These are phyloP conservation scores for Monilinia polystroma DNA, from an alignment of 2,329 filamentous ascomycete genomes.

Conservation along the genomic window DNA sequence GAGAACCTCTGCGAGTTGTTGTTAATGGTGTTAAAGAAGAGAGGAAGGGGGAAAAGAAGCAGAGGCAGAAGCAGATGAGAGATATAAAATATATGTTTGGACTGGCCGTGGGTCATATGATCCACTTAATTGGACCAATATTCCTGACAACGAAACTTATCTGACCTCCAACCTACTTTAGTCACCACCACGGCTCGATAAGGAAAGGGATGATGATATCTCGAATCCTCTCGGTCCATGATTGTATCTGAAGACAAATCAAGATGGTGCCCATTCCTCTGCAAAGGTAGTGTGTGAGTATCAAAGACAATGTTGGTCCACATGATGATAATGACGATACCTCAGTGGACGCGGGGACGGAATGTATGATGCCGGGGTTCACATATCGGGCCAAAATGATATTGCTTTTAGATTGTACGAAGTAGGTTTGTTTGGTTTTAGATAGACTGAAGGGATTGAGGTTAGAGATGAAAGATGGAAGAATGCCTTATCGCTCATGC, in stretches of 20 bases:
- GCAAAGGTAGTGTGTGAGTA: constrained; percentile 1
- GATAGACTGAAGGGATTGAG: too few species aligned
- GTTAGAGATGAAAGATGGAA: neutral
- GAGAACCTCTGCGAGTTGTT: constrained; percentile 12
- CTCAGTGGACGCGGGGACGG: constrained; percentile 5
- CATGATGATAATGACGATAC: constrained; percentile 2
- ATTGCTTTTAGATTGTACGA: too few species aligned
- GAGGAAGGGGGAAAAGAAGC: neutral
- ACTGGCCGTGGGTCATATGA: constrained; percentile 16
- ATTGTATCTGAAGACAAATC: neutral
- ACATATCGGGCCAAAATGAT: neutral
- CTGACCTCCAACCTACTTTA: neutral
- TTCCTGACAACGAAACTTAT: constrained; percentile 6
- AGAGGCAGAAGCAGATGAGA: neutral
- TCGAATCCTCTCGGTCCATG: neutral
- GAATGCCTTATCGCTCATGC: constrained; percentile 15
- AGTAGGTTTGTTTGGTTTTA: too few species aligned
- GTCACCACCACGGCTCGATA: neutral
- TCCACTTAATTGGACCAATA: constrained; percentile 5
- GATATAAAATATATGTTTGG: constrained; percentile 15
- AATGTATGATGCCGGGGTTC: neutral
- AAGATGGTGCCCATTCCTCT: neutral
- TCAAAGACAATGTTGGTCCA: constrained; percentile 6
- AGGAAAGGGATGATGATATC: neutral
- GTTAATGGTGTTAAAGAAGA: neutral